A percentile compares a stretch with the other conserved stretches of the same genome.
phyloP scores from a whole-genome alignment of 23 red algal genomes.

The Cyanidioschyzon merolae region DNA sequence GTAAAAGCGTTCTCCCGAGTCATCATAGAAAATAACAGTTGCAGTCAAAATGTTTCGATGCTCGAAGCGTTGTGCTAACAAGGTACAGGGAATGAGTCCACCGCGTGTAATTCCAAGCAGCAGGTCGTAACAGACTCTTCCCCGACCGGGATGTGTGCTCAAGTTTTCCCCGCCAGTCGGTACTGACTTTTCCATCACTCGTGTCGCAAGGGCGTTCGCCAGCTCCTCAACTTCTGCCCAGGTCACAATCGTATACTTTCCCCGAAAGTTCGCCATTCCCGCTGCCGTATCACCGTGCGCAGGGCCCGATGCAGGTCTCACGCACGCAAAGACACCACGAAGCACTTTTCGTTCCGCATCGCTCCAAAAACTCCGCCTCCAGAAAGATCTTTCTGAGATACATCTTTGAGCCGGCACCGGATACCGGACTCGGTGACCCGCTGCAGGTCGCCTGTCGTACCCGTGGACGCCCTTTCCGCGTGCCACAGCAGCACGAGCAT shows the following conservation, averaged over 20 bases:
- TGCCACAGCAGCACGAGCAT: too few species aligned
- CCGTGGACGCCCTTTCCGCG: too few species aligned
- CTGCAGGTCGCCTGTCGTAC: too few species aligned
- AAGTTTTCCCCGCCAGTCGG: not conserved
- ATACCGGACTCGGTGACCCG: too few species aligned
- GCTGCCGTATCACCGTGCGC: not conserved
- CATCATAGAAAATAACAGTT: slow-evolving; percentile 90
- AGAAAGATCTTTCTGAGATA: too few species aligned
- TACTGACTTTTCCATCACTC: not conserved
- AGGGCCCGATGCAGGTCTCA: not conserved
- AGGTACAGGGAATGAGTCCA: slow-evolving; percentile 58
- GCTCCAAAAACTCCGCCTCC: too few species aligned
- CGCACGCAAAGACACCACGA: too few species aligned
- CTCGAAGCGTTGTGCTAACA: slow-evolving; percentile 55
- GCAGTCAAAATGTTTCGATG: slow-evolving; percentile 63
- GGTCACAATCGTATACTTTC: not conserved
- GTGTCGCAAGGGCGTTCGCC: not conserved
- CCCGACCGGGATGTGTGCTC: not conserved
- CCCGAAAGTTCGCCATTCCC: not conserved
- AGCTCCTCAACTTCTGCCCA: not conserved
- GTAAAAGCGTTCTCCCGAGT: slow-evolving; percentile 69
- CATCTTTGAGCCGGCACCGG: too few species aligned
- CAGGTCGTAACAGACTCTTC: slow-evolving; percentile 25
- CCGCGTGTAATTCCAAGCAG: slow-evolving; percentile 72
- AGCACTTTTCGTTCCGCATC: too few species aligned